Evolutionary conservation across 2,329 filamentous ascomycete genomes (phyloP), one percentile per base, ranked within the genome.

Genomic region (Dactylellina sp.): DNA sequence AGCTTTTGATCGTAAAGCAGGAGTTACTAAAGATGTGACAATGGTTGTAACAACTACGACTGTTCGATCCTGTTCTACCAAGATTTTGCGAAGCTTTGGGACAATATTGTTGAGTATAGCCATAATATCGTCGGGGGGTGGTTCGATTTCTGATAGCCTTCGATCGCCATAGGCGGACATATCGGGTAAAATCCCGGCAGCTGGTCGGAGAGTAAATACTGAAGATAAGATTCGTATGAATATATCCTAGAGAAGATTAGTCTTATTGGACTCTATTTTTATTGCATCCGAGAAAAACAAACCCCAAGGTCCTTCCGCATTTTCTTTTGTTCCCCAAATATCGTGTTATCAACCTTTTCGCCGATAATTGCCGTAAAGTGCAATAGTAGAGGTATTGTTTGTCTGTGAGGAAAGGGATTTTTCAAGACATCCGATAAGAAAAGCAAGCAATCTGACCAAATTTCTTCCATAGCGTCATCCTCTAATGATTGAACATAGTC

Each of bases 391-490:
- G 95, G 91, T 40, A 99, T 82, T 6, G 93, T 94, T 79, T 97
- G 93, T 64, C 95, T 86, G 82, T 99, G 94, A 1, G 95, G 95
- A 79, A 99, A 92, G 0, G 95, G 96, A 79, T 99, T 99, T 22
- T 90, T 89, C 25, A 99, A 85, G 25, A 99, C 86, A 80, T 99
- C 96, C 76, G 89, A 90, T 72, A 98, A 81, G 81, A 99, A 99
- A 0, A 90, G 87, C 78, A 93, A 92, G 80, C 94, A 99, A 80
- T 99, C 94, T 42, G 89, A 86, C 95, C 95, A 99, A 53, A 99
- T 97, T 81, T 99, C 95, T 78, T 99, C 95, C 86, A 97, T 94
- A 14, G 95, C 91, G 83, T 99, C 95, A 78, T 99, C 95, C 79
- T 99, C 95, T 11, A 98, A 84, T 0, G 93, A 95, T 28, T 87